Conservation (phyloP, 129 eudicot species). For the Kitagawia praeruptora region DNA sequence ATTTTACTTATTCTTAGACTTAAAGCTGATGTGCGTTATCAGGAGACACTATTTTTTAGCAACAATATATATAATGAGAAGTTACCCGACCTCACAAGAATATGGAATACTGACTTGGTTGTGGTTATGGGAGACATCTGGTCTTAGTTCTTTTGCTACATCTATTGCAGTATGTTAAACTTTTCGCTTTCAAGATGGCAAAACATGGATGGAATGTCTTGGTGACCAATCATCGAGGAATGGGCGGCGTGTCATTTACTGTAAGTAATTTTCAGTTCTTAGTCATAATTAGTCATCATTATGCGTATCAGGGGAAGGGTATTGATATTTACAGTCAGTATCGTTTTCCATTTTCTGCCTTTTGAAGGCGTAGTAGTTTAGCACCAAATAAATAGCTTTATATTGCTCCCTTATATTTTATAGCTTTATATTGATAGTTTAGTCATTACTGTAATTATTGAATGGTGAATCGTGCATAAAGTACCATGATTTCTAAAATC, state of each 20-base stretch:
- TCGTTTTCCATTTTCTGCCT: neutral
- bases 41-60: neutral
- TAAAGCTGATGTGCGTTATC: too few relatives aligned
- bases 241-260: conserved; percentile 5
- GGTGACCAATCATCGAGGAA: conserved; percentile 5
- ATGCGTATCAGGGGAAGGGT: neutral
- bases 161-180: conserved; percentile 6
- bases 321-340: neutral
- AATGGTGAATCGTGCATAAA: too few relatives aligned
- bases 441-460: too few relatives aligned
- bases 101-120: neutral
- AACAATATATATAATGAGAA: neutral
- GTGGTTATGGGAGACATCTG: neutral
- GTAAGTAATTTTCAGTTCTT: neutral
- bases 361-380: neutral
- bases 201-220: conserved; percentile 12
- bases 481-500: neutral
- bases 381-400: neutral
- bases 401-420: too few relatives aligned
- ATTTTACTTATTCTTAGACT: too few relatives aligned
- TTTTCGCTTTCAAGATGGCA: conserved; percentile 6
- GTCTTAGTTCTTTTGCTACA: neutral
- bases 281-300: neutral
- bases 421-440: too few relatives aligned
- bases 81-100: neutral